Evolutionary conservation across 306 rosid genomes (phyloP), one percentile per base, ranked within the genome.

Genomic region (Prunus salicina): DNA sequence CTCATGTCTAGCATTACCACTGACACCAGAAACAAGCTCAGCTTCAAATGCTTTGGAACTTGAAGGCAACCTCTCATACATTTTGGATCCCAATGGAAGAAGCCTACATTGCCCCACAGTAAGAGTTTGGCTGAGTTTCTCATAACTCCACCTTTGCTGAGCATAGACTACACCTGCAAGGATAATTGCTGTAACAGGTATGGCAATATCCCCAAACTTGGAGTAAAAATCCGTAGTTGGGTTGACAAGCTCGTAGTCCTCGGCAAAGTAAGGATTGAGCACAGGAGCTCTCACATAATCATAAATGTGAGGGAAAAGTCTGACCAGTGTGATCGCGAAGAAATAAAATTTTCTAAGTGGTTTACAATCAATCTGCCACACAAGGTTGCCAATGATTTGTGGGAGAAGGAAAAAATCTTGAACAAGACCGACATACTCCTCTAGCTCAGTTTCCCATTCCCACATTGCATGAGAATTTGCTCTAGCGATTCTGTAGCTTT

Each of bases 351-450:
- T 95, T 74, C 89, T 84, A 46, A 95, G 92, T 22, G 97, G 97
- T 76, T 83, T 86, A 52, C 88, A 80, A 32, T 88, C 83, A 45
- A 92, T 87, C 85, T 95, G 88, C 97, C 99, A 92, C 61, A 95
- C 80, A n/a, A 90, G 57, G 79, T 90, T 95, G 55, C 97, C 97
- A 32, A 91, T 67, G 56, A 95, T 63, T 82, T 95, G 98, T 58
- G 98, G 97, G 41, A 95, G 76, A 81, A 95, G 84, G 90, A 86
- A 92, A 76, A 95, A 92, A 79, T 95, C 97, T 83, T 95, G 95
- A 38, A 95, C 90, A 34, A 95, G 92, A 74, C 97, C 97, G 52
- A 83, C 68, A 68, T 95, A 95, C 84, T 92, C 97, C 76, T 89
- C 89, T 70, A 90, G 85, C 77, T 90, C 92, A 1, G 79, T 79